Base-by-base conservation (phyloP, 371 early-diverging fungal genomes). In the Mucor sp. region DNA sequence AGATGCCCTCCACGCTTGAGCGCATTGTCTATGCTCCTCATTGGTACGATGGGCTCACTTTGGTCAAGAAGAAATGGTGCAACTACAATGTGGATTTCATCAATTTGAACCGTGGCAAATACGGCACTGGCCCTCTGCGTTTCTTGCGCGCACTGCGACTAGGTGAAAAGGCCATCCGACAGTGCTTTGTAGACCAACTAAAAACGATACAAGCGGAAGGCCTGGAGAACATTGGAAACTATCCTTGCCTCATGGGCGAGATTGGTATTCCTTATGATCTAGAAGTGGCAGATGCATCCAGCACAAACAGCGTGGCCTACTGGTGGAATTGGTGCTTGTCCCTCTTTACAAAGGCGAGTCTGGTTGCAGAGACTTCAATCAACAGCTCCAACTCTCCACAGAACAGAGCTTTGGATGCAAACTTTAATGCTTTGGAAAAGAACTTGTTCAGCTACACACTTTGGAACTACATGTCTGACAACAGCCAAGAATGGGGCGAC, bases 221-320 rank as follows among this genome's bases (percentile, higher is more conserved):
- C 1, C 65, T 62, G 4, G 67, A 74, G 0, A 72, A 77, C 8
- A 64, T 90, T 6, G 89, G 80, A 14, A 50, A 71, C 19, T 78
- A 78, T 63, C 92, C 92, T 14, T 85, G 84, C 43, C 60, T 91
- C 1, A 72, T 92, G 15, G 92, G 92, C 17, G 92, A 92, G 72
- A 89, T 87, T 56, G 92, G 92, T 39, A 90, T 92, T 53, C 91
- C 92, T 0, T 90, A 87, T 62, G 91, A 92, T 60, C 84, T 92
- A 83, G 80, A 89, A 11, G 43, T 30, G 25, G 44, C 23, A 8
- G 21, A 43, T 21, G 12, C 39, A 68, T 19, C 39, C 28, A 44
- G 28, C 37, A 28, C 39, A 19, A 23, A 2, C 44, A 19, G n/a
- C 25, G 6, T 39, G n/a, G 23, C 47, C n/a, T 37, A 48, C 39